Percentiles rank a stretch among this genome's conserved stretches.
Evolutionary conservation across 2,329 filamentous ascomycete species (phyloP).

Genomic region (Phialophora tarda): DNA sequence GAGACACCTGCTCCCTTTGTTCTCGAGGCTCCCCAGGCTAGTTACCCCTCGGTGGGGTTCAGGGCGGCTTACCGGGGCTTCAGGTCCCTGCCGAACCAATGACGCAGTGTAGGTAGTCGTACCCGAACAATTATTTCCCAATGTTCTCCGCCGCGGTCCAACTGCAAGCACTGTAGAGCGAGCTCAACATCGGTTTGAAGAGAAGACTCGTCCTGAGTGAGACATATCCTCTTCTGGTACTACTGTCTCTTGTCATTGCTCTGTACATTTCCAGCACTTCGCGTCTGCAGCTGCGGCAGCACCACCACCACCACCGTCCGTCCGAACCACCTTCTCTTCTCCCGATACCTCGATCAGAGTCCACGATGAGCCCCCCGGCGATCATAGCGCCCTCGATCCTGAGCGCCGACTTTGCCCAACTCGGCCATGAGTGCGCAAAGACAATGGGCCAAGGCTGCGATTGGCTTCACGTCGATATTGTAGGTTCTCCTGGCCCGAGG

Average conservation of each 20-base stretch:
- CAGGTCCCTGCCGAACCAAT: background rate
- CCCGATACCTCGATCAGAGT: background rate
- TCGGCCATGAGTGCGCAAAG: slow-evolving; percentile 82
- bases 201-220: no score
- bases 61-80: no score
- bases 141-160: background rate
- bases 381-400: slow-evolving; percentile 99
- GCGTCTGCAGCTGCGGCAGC: background rate
- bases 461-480: slow-evolving; percentile 95
- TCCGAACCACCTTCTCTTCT: background rate
- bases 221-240: no score
- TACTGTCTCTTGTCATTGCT: background rate
- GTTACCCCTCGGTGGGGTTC: background rate
- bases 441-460: slow-evolving; percentile 88
- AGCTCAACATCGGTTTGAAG: no score
- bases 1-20: background rate
- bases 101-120: background rate
- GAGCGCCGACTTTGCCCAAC: slow-evolving; percentile 89
- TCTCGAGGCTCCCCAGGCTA: background rate
- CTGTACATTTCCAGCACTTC: background rate
- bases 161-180: no score
- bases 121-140: background rate
- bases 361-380: slow-evolving; percentile 80
- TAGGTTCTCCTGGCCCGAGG: slow-evolving; percentile 46
- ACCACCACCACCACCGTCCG: background rate